Evolutionary conservation across 805 yeast genomes (phyloP), one percentile per base, ranked within the genome.

Genomic region (Osmozyma mogii): DNA sequence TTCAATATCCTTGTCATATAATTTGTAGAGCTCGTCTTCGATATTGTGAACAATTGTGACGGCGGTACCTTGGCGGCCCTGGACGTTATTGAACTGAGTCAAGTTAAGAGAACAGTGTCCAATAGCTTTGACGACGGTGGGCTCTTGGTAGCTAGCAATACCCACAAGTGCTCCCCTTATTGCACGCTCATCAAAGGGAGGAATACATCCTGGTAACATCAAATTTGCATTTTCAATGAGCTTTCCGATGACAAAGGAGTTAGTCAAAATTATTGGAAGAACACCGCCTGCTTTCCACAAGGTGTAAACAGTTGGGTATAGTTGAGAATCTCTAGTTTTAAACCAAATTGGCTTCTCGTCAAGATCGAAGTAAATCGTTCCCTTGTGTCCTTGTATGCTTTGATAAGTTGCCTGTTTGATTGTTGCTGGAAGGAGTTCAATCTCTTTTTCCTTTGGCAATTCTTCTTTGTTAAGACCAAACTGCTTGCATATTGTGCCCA

Each of bases 201-300:
- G 72, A 4, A 68, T 47, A 4, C 75, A 68, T 0, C 94, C 94
- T 3, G 87, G 82, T 19, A 80, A 60, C 87, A 82, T 81, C 38
- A 83, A 54, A 43, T 82, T 71, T 0, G 97, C 96, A 9, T 96
- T 96, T 34, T 72, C 73, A 18, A 65, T 57, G n/a, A 87, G 56
- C 9, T 74, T 72, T 28, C 70, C 78, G 11, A 89, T 65, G 2
- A 89, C 95, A 41, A 68, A 72, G 9, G 72, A 71, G 48, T 84
- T 87, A 0, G 96, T 88, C 34, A 61, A 55, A 3, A 88, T 72
- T 1, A 68, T 49, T 0, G 95, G 95, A 14, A 85, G 41, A 9
- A 84, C 31, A 35, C 57, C 70, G 0, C 88, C 85, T 22, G 71
- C 66, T 15, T 64, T 62, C 92, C 95, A 84, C 23, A 79, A 52